Conservation (phyloP, 441 rosid genomes). For the Pelargonium australe region DNA sequence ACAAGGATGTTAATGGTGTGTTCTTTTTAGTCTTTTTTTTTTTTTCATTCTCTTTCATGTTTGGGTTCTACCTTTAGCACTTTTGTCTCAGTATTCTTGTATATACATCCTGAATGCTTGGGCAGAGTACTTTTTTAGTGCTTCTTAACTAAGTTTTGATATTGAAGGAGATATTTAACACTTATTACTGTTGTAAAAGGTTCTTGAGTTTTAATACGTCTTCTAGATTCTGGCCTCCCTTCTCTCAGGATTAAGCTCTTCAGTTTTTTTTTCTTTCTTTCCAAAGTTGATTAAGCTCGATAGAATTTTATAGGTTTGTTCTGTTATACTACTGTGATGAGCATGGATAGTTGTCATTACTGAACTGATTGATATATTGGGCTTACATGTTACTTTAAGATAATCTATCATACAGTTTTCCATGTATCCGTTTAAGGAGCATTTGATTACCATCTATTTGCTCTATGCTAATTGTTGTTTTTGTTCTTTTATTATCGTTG, state of each 20-base stretch:
- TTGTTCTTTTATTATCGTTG: background rate
- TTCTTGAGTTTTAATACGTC: background rate
- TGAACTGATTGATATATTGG: background rate
- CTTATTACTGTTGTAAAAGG: too few relatives aligned
- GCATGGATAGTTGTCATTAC: background rate
- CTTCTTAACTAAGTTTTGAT: too few relatives aligned
- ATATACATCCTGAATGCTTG: too few relatives aligned
- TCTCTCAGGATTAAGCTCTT: background rate
- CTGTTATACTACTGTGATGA: background rate
- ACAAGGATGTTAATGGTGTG: too few relatives aligned
- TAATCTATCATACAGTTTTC: background rate
- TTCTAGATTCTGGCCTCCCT: background rate
- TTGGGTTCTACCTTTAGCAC: too few relatives aligned
- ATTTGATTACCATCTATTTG: background rate
- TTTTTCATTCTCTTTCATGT: too few relatives aligned
- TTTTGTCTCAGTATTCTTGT: too few relatives aligned
- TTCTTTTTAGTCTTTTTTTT: too few relatives aligned
- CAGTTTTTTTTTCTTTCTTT: background rate
- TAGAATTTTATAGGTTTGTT: background rate
- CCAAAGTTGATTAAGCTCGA: background rate
- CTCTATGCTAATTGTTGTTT: background rate
- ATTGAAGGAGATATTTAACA: too few relatives aligned
- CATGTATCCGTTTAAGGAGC: background rate
- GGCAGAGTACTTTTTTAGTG: too few relatives aligned
- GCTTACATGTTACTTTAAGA: background rate